Evolutionary conservation across 2,329 filamentous ascomycete species (phyloP).

Genomic region (Stagonosporopsis chrysanthemi): DNA sequence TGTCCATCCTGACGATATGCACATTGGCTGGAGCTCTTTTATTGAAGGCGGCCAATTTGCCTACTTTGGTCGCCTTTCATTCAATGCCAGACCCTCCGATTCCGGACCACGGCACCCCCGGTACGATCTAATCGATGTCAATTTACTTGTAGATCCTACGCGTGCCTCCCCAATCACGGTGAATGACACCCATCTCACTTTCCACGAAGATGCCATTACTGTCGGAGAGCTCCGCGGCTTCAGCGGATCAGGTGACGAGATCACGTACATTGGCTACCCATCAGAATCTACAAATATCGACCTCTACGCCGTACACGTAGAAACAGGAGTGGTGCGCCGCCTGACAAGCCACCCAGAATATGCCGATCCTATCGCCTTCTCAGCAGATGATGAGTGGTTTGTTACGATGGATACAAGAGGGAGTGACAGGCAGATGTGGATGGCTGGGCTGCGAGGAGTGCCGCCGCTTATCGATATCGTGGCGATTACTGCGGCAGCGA

Average conservation of each 20-base stretch:
- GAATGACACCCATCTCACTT: slow-evolving; percentile 37
- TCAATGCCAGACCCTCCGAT: slow-evolving; percentile 48
- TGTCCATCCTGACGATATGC: slow-evolving; percentile 55
- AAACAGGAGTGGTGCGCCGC: slow-evolving; percentile 52
- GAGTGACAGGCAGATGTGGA: slow-evolving; percentile 53
- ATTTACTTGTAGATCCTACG: slow-evolving; percentile 32
- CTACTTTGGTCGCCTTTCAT: slow-evolving; percentile 52
- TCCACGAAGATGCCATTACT: slow-evolving; percentile 44
- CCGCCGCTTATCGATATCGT: slow-evolving; percentile 53
- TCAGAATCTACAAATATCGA: slow-evolving; percentile 57
- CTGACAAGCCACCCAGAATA: slow-evolving; percentile 57
- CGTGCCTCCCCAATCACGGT: not conserved
- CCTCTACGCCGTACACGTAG: slow-evolving; percentile 53
- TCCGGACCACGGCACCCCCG: slow-evolving; percentile 16
- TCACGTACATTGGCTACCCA: slow-evolving; percentile 53
- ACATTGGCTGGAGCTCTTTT: slow-evolving; percentile 55
- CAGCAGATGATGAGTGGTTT: slow-evolving; percentile 54
- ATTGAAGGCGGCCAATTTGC: slow-evolving; percentile 31
- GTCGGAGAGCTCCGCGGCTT: slow-evolving; percentile 58
- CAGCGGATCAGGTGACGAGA: slow-evolving; percentile 52
- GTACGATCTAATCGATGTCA: slow-evolving; percentile 55
- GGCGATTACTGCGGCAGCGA: slow-evolving; percentile 35
- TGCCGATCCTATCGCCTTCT: slow-evolving; percentile 54
- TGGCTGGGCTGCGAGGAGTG: slow-evolving; percentile 52
- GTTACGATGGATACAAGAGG: slow-evolving; percentile 56